Base-by-base conservation (phyloP, 2,329 filamentous ascomycete genomes). In the Penicillium griseofulvum region DNA sequence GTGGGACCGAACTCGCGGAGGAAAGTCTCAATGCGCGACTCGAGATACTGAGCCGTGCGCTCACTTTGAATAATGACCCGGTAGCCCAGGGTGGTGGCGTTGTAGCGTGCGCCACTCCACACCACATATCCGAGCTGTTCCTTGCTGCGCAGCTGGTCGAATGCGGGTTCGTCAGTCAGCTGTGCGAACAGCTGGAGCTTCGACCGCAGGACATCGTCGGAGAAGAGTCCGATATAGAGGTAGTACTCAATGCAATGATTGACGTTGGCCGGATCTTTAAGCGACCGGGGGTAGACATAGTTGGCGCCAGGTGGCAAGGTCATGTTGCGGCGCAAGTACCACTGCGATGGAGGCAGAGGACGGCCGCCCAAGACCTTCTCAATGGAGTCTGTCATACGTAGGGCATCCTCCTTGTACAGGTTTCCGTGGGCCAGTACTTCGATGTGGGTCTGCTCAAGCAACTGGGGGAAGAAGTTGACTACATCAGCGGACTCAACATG, bases 51-150 rank as follows among this genome's bases (percentile, higher is more conserved):
- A 0, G 90, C 88, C 2, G 87, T 86, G 69, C 88, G 88, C 75
- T 99, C 93, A 69, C 91, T 96, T 77, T 99, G 94, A 29, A 99
- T 91, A 58, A 97, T 83, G 60, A 99, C 88, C 6, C 92, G 84
- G 74, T 94, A 94, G 1, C 90, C 90, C 65, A 90, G 87, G 0
- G 88, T 93, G 0, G 89, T 91, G n/a, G 85, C 78, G 52, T 88
- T 85, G 49, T 83, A 82, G 37, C 87, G 81, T 11, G 86, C 81
- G 28, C 91, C 90, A 46, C 89, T 93, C 74, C 93, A 96, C 0
- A 99, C 93, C 50, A 99, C 90, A 65, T 99, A 99, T 12, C 94
- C 94, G 7, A 99, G 87, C 75, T 99, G 93, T 73, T 99, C 93
- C 74, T 97, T 97, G 41, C 94, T 97, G 47, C 94, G 86, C 8